Conservation (phyloP, 1,139 yeast species). For the Eremothecium coryli region DNA sequence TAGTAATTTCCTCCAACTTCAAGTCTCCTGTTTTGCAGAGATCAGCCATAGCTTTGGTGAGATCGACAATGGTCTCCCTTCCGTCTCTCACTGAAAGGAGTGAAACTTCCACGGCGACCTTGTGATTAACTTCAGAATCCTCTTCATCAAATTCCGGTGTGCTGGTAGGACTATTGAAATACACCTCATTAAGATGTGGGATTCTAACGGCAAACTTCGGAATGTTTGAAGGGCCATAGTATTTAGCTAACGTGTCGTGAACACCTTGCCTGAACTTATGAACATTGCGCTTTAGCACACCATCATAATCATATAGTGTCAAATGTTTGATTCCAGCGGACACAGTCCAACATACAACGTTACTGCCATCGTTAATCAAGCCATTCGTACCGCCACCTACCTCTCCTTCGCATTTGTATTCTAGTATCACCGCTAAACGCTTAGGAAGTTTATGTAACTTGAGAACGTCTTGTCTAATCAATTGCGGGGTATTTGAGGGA, state of each 20-base stretch:
- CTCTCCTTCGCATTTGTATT: conserved; percentile 62
- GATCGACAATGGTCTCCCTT: conserved; percentile 76
- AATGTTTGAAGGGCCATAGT: conserved; percentile 63
- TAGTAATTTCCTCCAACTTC: conserved; percentile 57
- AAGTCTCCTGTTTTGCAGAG: conserved; percentile 57
- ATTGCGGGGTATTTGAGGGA: conserved; percentile 76
- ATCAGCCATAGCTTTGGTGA: conserved; percentile 79
- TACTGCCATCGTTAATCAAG: conserved; percentile 65
- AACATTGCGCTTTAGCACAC: conserved; percentile 48
- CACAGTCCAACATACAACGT: conserved; percentile 75
- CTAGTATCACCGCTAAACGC: conserved; percentile 63
- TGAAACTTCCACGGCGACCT: conserved; percentile 51
- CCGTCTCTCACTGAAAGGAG: conserved; percentile 76
- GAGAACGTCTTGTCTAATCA: conserved; percentile 75
- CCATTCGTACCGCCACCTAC: conserved; percentile 88
- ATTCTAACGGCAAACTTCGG: conserved; percentile 54
- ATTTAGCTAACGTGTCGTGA: conserved; percentile 50
- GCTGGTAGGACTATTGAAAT: conserved; percentile 36
- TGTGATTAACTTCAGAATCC: conserved; percentile 16
- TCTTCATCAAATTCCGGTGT: conserved; percentile 28
- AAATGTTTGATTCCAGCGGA: conserved; percentile 72
- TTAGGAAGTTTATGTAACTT: conserved; percentile 68
- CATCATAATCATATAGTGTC: conserved; percentile 73
- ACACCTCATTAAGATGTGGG: conserved; percentile 50
- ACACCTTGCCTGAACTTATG: conserved; percentile 54